phyloP scores from a whole-genome alignment of 2,329 filamentous ascomycete genomes.

The Aspergillus melleus region DNA sequence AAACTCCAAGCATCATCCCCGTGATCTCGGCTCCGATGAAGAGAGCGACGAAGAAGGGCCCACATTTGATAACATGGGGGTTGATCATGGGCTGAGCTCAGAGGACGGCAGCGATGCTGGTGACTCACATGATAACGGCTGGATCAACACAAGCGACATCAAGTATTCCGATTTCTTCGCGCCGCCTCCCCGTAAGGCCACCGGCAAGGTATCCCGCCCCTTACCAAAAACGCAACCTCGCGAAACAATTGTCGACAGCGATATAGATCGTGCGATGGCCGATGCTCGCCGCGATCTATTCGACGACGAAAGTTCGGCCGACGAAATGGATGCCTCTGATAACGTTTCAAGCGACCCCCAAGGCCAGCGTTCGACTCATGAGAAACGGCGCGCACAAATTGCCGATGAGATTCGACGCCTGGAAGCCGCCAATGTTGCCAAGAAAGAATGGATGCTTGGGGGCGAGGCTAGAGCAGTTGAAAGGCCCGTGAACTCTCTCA shows the following conservation, averaged over 20 bases:
- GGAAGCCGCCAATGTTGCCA: slow-evolving; percentile 84
- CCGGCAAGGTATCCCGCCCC: slow-evolving; percentile 54
- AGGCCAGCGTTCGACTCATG: slow-evolving; percentile 67
- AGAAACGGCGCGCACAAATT: slow-evolving; percentile 81
- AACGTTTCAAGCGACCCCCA: slow-evolving; percentile 54
- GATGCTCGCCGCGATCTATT: slow-evolving; percentile 89
- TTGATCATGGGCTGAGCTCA: slow-evolving; percentile 64
- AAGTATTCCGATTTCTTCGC: slow-evolving; percentile 94
- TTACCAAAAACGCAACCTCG: slow-evolving; percentile 54
- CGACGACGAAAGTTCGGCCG: slow-evolving; percentile 61
- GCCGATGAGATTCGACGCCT: slow-evolving; percentile 87
- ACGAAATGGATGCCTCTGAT: slow-evolving; percentile 66
- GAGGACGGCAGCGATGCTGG: slow-evolving; percentile 62
- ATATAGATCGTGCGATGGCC: slow-evolving; percentile 79
- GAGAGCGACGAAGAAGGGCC: slow-evolving; percentile 68
- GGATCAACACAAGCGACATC: slow-evolving; percentile 79
- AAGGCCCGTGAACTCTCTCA: slow-evolving; percentile 83
- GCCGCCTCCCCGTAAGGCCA: slow-evolving; percentile 72
- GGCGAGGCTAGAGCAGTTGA: slow-evolving; percentile 84
- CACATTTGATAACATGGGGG: slow-evolving; percentile 77
- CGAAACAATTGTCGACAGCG: slow-evolving; percentile 56
- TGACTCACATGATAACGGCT: slow-evolving; percentile 59
- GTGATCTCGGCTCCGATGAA: slow-evolving; percentile 36
- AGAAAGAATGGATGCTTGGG: slow-evolving; percentile 84
- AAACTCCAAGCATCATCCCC: slow-evolving; percentile 9